Base-by-base conservation (phyloP, 1,284 basidiomycete genomes). In the Cryptococcus sp. region DNA sequence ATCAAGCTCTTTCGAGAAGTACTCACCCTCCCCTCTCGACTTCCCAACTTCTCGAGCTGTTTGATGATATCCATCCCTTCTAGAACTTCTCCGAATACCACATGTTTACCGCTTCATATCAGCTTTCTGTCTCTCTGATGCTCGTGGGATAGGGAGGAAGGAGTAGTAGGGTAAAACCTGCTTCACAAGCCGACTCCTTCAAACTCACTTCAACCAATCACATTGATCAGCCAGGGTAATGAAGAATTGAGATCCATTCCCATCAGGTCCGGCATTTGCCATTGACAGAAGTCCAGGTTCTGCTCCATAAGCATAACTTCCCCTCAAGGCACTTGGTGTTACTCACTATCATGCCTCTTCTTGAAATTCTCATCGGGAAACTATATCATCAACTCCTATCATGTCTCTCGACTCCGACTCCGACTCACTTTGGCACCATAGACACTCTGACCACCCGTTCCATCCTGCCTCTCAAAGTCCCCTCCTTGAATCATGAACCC, bases 31-130 rank as follows among this genome's bases (percentile, higher is more conserved):
- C 66, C 50, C 66, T 78, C 56, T 62, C 64, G 59, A 69, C 66
- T 50, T 62, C 75, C 57, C 21, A 62, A 50, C 46, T 47, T 56
- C 85, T 88, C 87, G 48, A 81, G 79, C 52, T 91, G 76, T 61
- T 70, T 74, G 50, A 82, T 79, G 55, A 92, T 76, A 50, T 91
- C 85, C 85, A 91, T 86, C 37, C 91, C 91, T 52, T 90, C 85
- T 46, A 91, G 59, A 53, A 94, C 86, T 63, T 84, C 85, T 53
- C 91, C 91, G 62, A 94, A 94, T 41, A 96, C 91, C 67, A 91
- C 67, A 61, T 75, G 74, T 53, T 70, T 73, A 45, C 74, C 70
- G 50, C 67, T 70, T 43, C 7, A 11, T 22, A 48, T 34, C 41
- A 50, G 31, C 28, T 23, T 18, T 19, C 4, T 7, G 19, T n/a